Base-by-base conservation (phyloP, 257 asterid species). In the Solanum chaucha region DNA sequence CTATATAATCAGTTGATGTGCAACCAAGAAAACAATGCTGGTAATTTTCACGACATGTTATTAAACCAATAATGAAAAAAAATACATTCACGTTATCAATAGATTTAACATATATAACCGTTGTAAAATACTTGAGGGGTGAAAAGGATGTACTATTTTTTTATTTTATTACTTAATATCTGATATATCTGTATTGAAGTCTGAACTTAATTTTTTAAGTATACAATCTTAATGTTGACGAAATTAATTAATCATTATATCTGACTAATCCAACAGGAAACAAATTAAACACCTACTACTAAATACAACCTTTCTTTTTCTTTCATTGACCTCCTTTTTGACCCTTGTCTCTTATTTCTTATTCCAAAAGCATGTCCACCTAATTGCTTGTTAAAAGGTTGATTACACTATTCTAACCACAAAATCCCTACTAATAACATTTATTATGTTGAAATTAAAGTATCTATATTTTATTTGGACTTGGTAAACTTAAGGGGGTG, bases 121-220 rank as follows among this genome's bases (percentile, higher is more conserved):
- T 71, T 32, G 80, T 22, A 35, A 72, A 72, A 32, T 34, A 19
- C 44, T 19, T 35, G 48, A 26, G 30, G 10, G 68, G 3, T 68
- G 88, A 88, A 87, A 87, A 78, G 61, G 88, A 89, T 72, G 85
- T 55, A 55, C 0, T 17, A 17, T 41, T 41, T 3, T 10, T 15
- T 51, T 48, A 4, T 48, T 48, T 13, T 48, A 0, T 14, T 5
- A 14, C 1, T 48, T 0, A 48, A 48, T 14, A 0, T 48, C 0
- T 0, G 32, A 30, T 30, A 30, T 17, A 17, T 51, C 0, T 17
- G 2, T 55, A 17, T 55, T 55, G 10, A 17, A 55, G 10, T 15
- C 0, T 51, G 8, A 15, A 0, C 44, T 40, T 40, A 40, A 0
- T 34, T 40, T 40, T 38, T 38, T 38, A 38, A 38, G 44, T 38